Evolutionary conservation across 2,329 filamentous ascomycete genomes (phyloP).

Genomic region (Diaporthe ilicicola): DNA sequence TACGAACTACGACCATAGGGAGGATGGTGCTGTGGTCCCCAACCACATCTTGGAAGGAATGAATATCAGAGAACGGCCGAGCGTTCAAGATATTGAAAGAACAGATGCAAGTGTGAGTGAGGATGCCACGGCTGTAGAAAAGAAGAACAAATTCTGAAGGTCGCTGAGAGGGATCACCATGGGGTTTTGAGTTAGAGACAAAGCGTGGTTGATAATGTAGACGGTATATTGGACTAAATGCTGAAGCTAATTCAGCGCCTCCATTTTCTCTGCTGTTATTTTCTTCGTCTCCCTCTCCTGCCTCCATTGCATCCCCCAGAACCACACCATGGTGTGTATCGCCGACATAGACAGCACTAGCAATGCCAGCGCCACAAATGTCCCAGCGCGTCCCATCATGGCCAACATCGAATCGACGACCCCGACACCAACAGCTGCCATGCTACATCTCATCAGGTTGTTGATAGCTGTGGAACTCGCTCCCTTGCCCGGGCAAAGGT

Average conservation of each 20-base stretch:
- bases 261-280: not conserved
- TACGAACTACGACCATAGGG: constrained; percentile 7
- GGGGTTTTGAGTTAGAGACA: no score
- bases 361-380: constrained; percentile 34
- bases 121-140: not conserved
- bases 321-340: constrained; percentile 7
- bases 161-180: not conserved
- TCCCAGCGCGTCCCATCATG: constrained; percentile 22
- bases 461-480: constrained; percentile 46
- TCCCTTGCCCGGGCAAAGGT: constrained; percentile 43
- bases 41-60: constrained; percentile 4
- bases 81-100: not conserved
- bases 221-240: not conserved
- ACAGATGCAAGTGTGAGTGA: not conserved
- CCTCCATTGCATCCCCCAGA: constrained; percentile 18
- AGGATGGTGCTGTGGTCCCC: constrained; percentile 1
- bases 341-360: constrained; percentile 22
- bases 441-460: constrained; percentile 44
- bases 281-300: constrained; percentile 6
- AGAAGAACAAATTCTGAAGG: not conserved
- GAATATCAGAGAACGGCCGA: not conserved
- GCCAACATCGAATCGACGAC: constrained; percentile 35
- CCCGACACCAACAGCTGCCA: constrained; percentile 42
- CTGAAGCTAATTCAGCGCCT: no score
- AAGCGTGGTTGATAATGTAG: not conserved